Evolutionary conservation across 1,139 yeast species (phyloP).

Genomic region (Scheffersomyces illinoinensis): DNA sequence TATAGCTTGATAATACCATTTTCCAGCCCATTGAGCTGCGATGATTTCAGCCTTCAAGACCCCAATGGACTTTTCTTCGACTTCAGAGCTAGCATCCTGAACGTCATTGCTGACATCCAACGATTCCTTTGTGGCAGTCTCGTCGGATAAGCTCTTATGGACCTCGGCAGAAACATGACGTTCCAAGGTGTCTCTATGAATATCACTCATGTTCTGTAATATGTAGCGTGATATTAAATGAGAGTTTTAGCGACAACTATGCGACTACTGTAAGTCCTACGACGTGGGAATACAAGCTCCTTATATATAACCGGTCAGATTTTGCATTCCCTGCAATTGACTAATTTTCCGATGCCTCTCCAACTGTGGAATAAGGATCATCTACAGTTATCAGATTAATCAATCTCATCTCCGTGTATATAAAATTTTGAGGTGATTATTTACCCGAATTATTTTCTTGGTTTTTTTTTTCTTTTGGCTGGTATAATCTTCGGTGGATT

Average conservation of each 20-base stretch:
- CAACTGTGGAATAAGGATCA: neutral
- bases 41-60: conserved; percentile 36
- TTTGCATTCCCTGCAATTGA: neutral
- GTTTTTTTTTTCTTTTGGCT: neutral
- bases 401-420: neutral
- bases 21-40: conserved; percentile 26
- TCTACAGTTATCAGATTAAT: neutral
- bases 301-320: neutral
- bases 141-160: neutral
- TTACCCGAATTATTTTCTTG: neutral
- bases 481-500: neutral
- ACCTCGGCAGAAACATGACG: neutral
- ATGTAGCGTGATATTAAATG: neutral
- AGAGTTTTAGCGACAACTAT: neutral
- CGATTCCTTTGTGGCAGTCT: neutral
- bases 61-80: conserved; percentile 22
- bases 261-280: neutral
- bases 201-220: neutral
- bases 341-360: neutral
- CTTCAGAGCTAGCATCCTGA: neutral
- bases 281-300: neutral
- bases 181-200: neutral
- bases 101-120: neutral
- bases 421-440: no score
- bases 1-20: conserved; percentile 16